Percentiles rank a stretch among this genome's conserved stretches.
These are phyloP conservation scores for Medicago ruthenica DNA, from an alignment of 306 rosid genomes.

Conservation along the genomic window DNA sequence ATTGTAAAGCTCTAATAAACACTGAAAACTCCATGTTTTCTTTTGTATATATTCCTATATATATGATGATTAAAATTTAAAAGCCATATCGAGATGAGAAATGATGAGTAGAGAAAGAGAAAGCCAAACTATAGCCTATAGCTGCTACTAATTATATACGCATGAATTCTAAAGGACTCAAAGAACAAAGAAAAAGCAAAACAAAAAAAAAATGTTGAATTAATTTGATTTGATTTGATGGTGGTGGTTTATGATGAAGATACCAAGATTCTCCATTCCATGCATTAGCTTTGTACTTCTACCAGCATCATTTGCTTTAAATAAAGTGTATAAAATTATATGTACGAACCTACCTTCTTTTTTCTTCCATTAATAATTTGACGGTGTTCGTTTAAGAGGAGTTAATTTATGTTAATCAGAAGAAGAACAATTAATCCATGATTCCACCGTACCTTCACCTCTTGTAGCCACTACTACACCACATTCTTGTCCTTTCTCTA, in stretches of 20 bases:
- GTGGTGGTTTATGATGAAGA: constrained; percentile 58
- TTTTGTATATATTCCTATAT: constrained; percentile 37
- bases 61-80: constrained; percentile 19
- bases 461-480: constrained; percentile 45
- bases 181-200: not conserved
- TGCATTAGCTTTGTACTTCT: constrained; percentile 47
- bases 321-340: constrained; percentile 27
- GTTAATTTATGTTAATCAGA: constrained; percentile 57
- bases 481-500: constrained; percentile 41
- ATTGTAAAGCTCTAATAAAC: constrained; percentile 6
- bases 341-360: not conserved
- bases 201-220: constrained; percentile 33
- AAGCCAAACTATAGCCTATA: constrained; percentile 18
- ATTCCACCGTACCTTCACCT: constrained; percentile 90
- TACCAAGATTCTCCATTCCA: constrained; percentile 48
- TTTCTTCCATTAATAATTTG: constrained; percentile 28
- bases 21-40: constrained; percentile 32
- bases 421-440: constrained; percentile 95
- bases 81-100: constrained; percentile 31
- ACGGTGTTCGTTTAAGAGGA: not conserved
- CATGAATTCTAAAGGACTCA: constrained; percentile 51
- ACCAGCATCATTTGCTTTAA: constrained; percentile 25
- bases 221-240: constrained; percentile 56
- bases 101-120: not conserved
- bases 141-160: constrained; percentile 62